Evolutionary conservation across 768 basidiomycete species (phyloP).

Genomic region (Panaeolus papilionaceus): DNA sequence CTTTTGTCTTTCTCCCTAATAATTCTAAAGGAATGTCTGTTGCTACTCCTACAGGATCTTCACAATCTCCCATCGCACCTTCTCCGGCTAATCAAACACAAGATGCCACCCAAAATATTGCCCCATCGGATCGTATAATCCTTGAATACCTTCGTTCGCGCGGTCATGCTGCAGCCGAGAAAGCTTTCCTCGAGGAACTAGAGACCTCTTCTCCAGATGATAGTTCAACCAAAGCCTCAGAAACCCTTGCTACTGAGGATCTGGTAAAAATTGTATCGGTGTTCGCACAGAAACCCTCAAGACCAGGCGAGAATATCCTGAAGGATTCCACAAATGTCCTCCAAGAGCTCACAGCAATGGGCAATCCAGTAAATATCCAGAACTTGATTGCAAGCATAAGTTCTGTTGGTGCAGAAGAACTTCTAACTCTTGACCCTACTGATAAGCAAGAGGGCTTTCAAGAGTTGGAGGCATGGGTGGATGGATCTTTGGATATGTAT

Average conservation of each 20-base stretch:
- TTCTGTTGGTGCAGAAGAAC: slow-evolving; percentile 82
- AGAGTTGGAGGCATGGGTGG: slow-evolving; percentile 88
- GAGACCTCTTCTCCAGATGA: slow-evolving; percentile 51
- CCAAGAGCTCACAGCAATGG: slow-evolving; percentile 71
- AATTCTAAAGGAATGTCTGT: slow-evolving; percentile 44
- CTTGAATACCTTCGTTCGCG: slow-evolving; percentile 56
- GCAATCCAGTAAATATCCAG: slow-evolving; percentile 75
- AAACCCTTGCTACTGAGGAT: slow-evolving; percentile 54
- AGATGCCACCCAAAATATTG: slow-evolving; percentile 40
- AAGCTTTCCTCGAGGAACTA: slow-evolving; percentile 51
- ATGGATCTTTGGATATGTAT: slow-evolving; percentile 92
- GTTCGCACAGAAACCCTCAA: slow-evolving; percentile 70
- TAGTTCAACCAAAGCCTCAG: slow-evolving; percentile 43
- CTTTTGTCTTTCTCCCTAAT: slow-evolving; percentile 5
- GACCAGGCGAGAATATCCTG: slow-evolving; percentile 72
- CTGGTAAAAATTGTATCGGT: slow-evolving; percentile 64
- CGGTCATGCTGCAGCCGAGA: slow-evolving; percentile 55
- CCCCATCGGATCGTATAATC: slow-evolving; percentile 49
- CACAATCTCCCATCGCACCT: slow-evolving; percentile 53
- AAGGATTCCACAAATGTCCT: slow-evolving; percentile 71
- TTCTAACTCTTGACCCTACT: slow-evolving; percentile 79
- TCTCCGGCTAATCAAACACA: slow-evolving; percentile 52
- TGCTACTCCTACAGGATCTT: slow-evolving; percentile 56
- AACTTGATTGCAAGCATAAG: slow-evolving; percentile 79
- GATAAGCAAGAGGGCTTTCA: slow-evolving; percentile 88